phyloP scores from a whole-genome alignment of 768 basidiomycete genomes.

The Clitopilus hobsonii region DNA sequence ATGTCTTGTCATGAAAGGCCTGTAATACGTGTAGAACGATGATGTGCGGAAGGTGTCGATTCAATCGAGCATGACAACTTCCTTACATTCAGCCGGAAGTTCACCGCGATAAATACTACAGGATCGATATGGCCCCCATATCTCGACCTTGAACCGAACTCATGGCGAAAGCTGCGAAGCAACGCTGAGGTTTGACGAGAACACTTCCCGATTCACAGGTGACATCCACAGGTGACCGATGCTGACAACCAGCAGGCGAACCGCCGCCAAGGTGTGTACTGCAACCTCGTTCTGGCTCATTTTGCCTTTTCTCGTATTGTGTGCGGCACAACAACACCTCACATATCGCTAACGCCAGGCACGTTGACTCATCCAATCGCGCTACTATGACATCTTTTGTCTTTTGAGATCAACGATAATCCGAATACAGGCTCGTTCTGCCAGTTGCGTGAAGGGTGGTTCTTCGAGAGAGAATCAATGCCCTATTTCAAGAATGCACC shows the following conservation, averaged over 20 bases:
- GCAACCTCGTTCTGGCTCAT: too few relatives aligned
- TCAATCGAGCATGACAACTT: not conserved
- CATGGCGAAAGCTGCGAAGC: slow-evolving; percentile 65
- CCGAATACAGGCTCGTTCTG: not conserved
- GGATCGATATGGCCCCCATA: too few relatives aligned
- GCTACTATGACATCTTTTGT: not conserved
- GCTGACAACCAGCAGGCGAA: not conserved
- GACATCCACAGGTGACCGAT: slow-evolving; percentile 10
- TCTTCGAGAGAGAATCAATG: not conserved
- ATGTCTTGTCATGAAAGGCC: not conserved
- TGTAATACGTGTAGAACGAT: not conserved
- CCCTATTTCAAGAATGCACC: slow-evolving; percentile 20
- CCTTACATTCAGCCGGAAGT: too few relatives aligned
- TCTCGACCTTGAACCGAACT: slow-evolving; percentile 60
- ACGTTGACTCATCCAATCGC: not conserved
- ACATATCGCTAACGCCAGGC: not conserved
- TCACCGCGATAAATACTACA: too few relatives aligned
- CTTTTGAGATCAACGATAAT: not conserved
- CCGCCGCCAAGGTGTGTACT: not conserved
- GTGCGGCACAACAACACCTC: not conserved
- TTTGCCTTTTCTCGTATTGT: too few relatives aligned
- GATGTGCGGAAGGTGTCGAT: not conserved
- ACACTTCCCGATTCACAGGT: slow-evolving; percentile 48
- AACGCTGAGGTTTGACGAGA: slow-evolving; percentile 29
- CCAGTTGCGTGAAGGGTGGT: not conserved